Conservation (phyloP, 169 alveolate genomes). For the Cardiosporidium cionae region DNA sequence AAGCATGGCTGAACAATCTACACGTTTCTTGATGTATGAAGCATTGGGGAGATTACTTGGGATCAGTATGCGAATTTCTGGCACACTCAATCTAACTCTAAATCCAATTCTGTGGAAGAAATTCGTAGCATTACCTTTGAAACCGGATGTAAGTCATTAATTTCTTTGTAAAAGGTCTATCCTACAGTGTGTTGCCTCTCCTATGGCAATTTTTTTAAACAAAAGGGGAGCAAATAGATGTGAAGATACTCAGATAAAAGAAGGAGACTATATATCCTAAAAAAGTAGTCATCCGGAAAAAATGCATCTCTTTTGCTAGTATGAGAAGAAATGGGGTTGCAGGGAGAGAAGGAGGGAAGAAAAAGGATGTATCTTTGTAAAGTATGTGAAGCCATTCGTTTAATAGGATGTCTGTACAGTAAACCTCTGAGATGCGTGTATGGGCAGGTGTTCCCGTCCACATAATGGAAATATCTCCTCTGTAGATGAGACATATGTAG, state of each 20-base stretch:
- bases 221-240: not conserved
- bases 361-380: no score
- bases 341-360: no score
- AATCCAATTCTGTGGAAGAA: constrained; percentile 81
- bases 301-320: no score
- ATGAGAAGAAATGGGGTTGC: no score
- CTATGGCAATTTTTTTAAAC: not conserved
- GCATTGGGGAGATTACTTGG: constrained; percentile 81
- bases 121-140: constrained; percentile 42
- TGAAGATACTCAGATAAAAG: not conserved
- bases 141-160: constrained; percentile 1
- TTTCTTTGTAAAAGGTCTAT: not conserved
- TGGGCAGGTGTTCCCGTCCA: no score
- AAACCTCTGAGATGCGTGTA: no score
- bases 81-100: constrained; percentile 66
- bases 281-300: no score
- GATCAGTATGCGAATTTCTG: constrained; percentile 71
- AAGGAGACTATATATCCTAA: not conserved
- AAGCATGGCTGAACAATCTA: constrained; percentile 22
- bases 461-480: no score
- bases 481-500: no score
- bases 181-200: not conserved
- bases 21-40: constrained; percentile 70
- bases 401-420: no score
- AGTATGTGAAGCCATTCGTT: no score